A percentile compares a stretch with the other conserved stretches of the same genome.
These are phyloP conservation scores for Tetrapisispora iriomotensis DNA, from an alignment of 805 yeast species.

Conservation along the genomic window DNA sequence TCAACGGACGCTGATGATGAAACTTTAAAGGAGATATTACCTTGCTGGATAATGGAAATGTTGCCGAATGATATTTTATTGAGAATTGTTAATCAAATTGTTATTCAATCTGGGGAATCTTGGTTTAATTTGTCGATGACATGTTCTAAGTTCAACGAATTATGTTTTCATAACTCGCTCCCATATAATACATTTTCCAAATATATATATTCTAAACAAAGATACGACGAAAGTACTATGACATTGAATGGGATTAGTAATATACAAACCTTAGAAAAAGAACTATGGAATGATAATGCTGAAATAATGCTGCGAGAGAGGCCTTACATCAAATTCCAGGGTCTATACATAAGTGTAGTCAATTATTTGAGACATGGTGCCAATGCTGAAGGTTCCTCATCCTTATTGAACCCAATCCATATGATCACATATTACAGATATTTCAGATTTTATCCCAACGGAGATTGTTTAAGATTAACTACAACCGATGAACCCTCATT, in stretches of 20 bases:
- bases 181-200: conserved; percentile 44
- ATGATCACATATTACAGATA: conserved; percentile 85
- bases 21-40: conserved; percentile 23
- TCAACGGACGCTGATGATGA: conserved; percentile 15
- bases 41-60: conserved; percentile 34
- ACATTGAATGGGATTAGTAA: conserved; percentile 30
- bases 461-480: conserved; percentile 58
- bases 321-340: conserved; percentile 72
- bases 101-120: conserved; percentile 43
- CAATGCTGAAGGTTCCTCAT: conserved; percentile 49
- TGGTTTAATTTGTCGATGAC: conserved; percentile 56
- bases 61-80: conserved; percentile 53
- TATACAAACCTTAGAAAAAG: conserved; percentile 31
- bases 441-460: conserved; percentile 69
- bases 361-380: conserved; percentile 81
- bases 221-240: conserved; percentile 37
- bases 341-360: conserved; percentile 77
- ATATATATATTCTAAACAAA: conserved; percentile 44
- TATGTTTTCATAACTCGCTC: conserved; percentile 44
- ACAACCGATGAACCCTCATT: conserved; percentile 61
- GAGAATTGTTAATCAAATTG: conserved; percentile 39
- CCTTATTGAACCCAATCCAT: conserved; percentile 68
- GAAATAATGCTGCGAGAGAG: conserved; percentile 37
- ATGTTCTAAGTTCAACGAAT: conserved; percentile 45
- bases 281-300: conserved; percentile 34